Base-by-base conservation (phyloP, 257 asterid species). In the Linaria vulgaris region DNA sequence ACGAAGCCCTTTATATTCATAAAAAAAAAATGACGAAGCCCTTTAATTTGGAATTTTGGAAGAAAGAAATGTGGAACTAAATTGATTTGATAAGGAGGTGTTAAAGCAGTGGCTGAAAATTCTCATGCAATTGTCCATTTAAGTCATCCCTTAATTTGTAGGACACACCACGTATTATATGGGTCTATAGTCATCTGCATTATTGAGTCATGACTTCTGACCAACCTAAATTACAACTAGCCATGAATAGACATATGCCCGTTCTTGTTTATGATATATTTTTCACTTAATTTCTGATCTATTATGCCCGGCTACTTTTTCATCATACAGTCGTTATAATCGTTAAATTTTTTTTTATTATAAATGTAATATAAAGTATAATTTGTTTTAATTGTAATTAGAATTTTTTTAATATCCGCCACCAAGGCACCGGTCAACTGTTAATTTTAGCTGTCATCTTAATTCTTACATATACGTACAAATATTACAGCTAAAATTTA, bases 191-290 rank as follows among this genome's bases (percentile, higher is more conserved):
- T 44, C 34, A 11, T 23, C 19, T 49, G 58, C 52, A 79, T 72
- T 52, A 79, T 72, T 79, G 85, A 59, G 67, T 27, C 60, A 56
- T 24, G 76, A 72, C 71, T 27, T 58, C 64, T 44, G 79, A 67
- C 71, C 74, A 72, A 72, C 85, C 79, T 75, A 75, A 67, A 68
- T 74, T 75, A 60, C 64, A 68, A 67, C 65, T 49, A 41, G 46
- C 51, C 57, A 65, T 51, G 72, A 71, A 63, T 61, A 60, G 74
- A 67, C 68, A 66, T 37, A 61, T 73, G 41, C 57, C 64, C 58
- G 27, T 72, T 71, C 45, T 19, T 48, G 24, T 63, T 19, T 66
- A 54, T 31, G 16, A 4, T 25, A 56, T 37, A 47, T 54, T 31
- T 69, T 6, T 21, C 7, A 5, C 8, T 56, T 56, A 56, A 43